Percentiles rank a stretch among this genome's conserved stretches.
Conservation (phyloP, 148 eudicot species). For the Vaccinium corymbosum region DNA sequence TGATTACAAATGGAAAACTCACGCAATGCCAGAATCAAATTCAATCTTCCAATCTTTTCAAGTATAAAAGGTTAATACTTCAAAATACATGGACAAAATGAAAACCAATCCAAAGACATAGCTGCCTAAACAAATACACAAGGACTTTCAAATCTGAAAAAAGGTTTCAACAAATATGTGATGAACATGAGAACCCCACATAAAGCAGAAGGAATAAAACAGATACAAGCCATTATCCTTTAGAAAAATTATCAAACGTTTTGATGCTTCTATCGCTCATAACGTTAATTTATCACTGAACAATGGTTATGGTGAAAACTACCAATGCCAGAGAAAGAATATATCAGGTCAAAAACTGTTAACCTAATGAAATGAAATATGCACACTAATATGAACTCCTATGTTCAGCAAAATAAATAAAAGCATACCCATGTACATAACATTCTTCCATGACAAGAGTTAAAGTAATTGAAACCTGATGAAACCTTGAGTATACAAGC, state of each 20-base stretch:
- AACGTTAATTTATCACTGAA: background rate
- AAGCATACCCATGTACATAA: background rate
- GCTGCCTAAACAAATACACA: background rate
- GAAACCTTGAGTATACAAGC: conserved; percentile 91
- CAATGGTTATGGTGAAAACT: background rate
- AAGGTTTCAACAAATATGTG: background rate
- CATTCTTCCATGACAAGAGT: conserved; percentile 3
- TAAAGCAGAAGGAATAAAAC: background rate
- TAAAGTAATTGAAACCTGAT: conserved; percentile 55
- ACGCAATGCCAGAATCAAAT: background rate
- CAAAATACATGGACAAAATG: background rate
- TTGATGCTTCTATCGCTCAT: background rate
- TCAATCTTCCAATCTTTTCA: background rate
- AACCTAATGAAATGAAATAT: background rate
- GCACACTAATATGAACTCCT: background rate
- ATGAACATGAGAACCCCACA: background rate
- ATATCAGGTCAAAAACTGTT: background rate
- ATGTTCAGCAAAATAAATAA: background rate
- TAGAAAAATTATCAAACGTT: background rate
- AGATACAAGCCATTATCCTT: background rate
- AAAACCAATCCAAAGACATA: background rate
- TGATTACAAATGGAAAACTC: background rate
- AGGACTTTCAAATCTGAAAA: background rate
- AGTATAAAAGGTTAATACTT: background rate
- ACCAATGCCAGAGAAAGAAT: background rate